These are phyloP conservation scores for Coniochaeta sp. DNA, from an alignment of 2,329 filamentous ascomycete genomes.

Conservation along the genomic window DNA sequence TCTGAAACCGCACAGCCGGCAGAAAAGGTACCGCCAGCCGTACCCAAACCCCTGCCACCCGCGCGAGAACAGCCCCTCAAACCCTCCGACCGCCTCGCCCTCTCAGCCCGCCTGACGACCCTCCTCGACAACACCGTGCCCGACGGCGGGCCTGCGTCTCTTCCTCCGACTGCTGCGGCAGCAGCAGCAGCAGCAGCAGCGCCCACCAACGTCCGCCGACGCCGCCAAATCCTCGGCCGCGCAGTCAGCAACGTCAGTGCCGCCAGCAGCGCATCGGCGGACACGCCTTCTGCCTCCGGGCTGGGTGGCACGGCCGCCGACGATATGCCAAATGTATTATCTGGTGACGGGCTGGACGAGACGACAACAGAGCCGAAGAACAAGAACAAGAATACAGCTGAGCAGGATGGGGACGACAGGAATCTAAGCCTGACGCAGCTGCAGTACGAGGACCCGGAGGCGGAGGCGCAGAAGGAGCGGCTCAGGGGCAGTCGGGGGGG, in stretches of 20 bases:
- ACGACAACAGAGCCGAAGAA: neutral
- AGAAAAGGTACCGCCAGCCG: constrained; percentile 2
- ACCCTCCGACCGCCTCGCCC: constrained; percentile 30
- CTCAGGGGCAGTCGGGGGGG: constrained; percentile 21
- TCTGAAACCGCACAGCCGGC: no score
- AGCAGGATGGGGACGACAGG: no score
- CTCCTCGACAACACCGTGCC: constrained; percentile 27
- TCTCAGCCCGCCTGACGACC: constrained; percentile 33
- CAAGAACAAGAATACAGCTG: neutral
- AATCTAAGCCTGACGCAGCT: constrained; percentile 43
- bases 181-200: neutral
- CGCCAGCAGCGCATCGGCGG: constrained; percentile 29
- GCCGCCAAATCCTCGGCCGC: constrained; percentile 47
- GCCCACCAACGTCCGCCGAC: constrained; percentile 30
- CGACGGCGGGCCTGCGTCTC: neutral
- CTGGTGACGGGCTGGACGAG: constrained; percentile 12
- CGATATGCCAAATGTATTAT: constrained; percentile 5
- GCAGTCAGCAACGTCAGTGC: constrained; percentile 51
- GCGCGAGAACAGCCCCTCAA: constrained; percentile 6
- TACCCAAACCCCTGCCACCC: constrained; percentile 1
- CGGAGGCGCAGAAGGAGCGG: constrained; percentile 32
- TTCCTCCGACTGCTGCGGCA: no score
- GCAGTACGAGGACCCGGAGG: constrained; percentile 44
- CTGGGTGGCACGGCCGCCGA: constrained; percentile 6
- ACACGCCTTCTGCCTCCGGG: neutral